Conservation (phyloP, 305 asterid species). For the Solanum hybrid region DNA sequence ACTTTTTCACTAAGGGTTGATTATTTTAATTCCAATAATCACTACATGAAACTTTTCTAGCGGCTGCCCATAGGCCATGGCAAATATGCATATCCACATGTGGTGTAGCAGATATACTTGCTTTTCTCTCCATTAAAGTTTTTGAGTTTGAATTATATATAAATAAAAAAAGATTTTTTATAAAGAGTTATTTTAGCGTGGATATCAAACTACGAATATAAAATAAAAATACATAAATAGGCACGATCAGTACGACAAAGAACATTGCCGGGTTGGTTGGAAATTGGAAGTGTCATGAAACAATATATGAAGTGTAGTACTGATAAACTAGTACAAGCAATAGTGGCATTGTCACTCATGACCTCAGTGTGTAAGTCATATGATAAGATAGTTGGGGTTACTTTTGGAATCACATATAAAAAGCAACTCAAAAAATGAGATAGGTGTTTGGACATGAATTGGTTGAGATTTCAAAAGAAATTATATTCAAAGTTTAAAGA, state of each 20-base stretch:
- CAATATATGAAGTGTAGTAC: background rate
- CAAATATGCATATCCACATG: background rate
- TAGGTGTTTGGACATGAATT: background rate
- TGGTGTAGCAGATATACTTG: background rate
- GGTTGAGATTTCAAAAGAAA: background rate
- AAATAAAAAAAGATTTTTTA: too few relatives aligned
- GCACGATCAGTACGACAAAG: background rate
- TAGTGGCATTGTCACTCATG: constrained; percentile 1
- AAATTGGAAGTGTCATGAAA: background rate
- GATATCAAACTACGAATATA: too few relatives aligned
- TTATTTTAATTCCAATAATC: background rate
- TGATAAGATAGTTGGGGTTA: background rate
- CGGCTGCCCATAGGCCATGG: background rate
- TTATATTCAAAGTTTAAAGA: background rate
- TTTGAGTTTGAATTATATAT: too few relatives aligned
- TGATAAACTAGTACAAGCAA: background rate
- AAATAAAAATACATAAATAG: too few relatives aligned
- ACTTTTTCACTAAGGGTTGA: background rate
- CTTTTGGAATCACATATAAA: background rate
- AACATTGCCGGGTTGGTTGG: background rate
- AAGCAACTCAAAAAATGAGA: background rate
- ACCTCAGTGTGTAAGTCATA: background rate
- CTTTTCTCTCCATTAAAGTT: background rate
- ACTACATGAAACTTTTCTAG: background rate
- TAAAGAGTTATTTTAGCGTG: too few relatives aligned